Base-by-base conservation (phyloP, 805 yeast species). In the Ogataea corticis region DNA sequence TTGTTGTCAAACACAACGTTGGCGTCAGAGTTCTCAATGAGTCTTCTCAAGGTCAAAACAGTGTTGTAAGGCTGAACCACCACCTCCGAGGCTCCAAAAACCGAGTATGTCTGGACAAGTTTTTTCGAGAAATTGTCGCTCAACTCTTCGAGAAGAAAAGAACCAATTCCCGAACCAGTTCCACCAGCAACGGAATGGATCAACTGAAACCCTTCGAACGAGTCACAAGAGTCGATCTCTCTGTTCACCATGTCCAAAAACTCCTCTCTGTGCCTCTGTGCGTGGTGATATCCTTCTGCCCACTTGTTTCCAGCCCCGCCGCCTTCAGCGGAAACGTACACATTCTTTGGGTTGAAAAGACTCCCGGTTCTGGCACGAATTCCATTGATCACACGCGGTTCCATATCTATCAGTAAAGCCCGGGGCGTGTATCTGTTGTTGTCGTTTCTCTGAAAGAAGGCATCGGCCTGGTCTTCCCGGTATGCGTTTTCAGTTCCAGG, bases 131-230 rank as follows among this genome's bases (percentile, higher is more conserved):
- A 92, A 44, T 89, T 70, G 62, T 94, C 99, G 45, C 81, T 79
- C 45, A 95, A 65, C 13, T 81, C 71, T 62, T 94, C 97, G 31
- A 94, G 66, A 35, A 94, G 55, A 45, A 78, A 77, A 0, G 96
- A 87, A 0, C 99, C 99, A 30, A 90, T 79, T 3, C 99, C 99
- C 0, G 97, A 87, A 0, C 99, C 99, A 0, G 99, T 94, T 32
- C 99, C 99, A 30, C 99, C 99, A 0, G 97, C 98, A 4, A 94
- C 96, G 3, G 97, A 86, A 66, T 94, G 99, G 41, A 91, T 65
- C 52, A 94, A 68, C 70, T 90, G 96, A 64, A 94, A 94, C 4
- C 95, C 96, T 52, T 91, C 94, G 42, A 90, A 69, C 45, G 85
- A 85, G 51, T 95, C 98, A 54, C 96, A 84, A 27, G 86, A 83